Evolutionary conservation across 2,329 filamentous ascomycete species (phyloP).

Genomic region (Fusarium scirpi): DNA sequence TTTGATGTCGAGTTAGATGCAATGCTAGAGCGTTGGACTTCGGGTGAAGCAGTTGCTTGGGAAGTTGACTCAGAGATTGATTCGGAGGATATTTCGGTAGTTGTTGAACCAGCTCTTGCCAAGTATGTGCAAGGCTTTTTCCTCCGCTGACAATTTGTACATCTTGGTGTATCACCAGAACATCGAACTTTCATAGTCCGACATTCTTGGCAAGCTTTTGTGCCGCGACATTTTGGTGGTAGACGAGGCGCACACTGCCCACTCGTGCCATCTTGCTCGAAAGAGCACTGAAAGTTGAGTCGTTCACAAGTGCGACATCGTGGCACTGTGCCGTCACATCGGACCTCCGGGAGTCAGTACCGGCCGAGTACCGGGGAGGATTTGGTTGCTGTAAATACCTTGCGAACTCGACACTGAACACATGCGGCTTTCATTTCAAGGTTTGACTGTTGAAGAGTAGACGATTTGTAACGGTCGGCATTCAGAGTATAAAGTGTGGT

Average conservation of each 20-base stretch:
- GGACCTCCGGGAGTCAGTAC: conserved; percentile 47
- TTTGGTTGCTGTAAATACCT: conserved; percentile 31
- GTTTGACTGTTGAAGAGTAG: background rate
- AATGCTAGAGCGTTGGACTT: conserved; percentile 19
- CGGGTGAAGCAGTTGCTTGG: conserved; percentile 23
- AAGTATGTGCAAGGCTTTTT: conserved; percentile 43
- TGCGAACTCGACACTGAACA: conserved; percentile 47
- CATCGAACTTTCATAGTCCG: conserved; percentile 47
- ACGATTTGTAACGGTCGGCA: background rate
- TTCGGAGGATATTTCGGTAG: conserved; percentile 19
- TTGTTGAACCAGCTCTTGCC: conserved; percentile 24
- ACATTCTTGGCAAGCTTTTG: conserved; percentile 45
- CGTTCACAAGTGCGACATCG: conserved; percentile 45
- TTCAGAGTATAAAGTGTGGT: background rate
- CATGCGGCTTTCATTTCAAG: conserved; percentile 46
- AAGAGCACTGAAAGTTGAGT: conserved; percentile 46
- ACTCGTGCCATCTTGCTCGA: conserved; percentile 44
- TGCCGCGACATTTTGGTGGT: conserved; percentile 45
- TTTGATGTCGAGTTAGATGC: conserved; percentile 30
- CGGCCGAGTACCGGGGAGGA: conserved; percentile 38
- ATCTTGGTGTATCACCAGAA: conserved; percentile 44
- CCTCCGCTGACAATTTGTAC: conserved; percentile 44
- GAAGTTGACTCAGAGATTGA: conserved; percentile 3
- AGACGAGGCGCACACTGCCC: conserved; percentile 42
- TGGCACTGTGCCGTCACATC: conserved; percentile 46